Evolutionary conservation across 257 asterid genomes (phyloP), one percentile per base, ranked within the genome.

Genomic region (Solanum chilense): DNA sequence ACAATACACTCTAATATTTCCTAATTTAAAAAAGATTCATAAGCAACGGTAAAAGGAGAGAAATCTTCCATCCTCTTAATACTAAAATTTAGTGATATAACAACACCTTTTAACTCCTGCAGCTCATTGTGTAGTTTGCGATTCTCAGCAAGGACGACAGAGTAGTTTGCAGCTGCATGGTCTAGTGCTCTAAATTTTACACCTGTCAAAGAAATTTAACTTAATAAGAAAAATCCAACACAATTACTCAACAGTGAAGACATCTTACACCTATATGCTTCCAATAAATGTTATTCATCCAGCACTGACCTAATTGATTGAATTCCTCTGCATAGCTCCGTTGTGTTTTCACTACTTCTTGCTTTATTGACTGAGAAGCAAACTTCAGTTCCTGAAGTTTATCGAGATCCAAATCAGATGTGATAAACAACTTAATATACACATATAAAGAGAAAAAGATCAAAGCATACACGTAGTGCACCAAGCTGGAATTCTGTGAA

Each of bases 1-100:
- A 84, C 99, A 97, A 82, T 95, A 97, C 71, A 96, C 99, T 90
- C 99, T 93, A 86, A 97, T 97, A 69, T 96, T 97, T 87, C 99
- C 99, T 97, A 84, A 89, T 71, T 49, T 47, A 31, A 45, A 11
- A 81, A 49, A 25, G 64, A 31, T 81, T 49, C 69, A 81, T 81
- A 81, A 81, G 70, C 64, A 81, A 81, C 45, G 6, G 31, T 52
- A 81, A 29, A 18, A 31, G 69, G 45, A 81, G 69, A 78, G 66
- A 49, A 18, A 81, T 18, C 29, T 52, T 31, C 44, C 42, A 13
- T 18, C 18, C 85, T 81, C 44, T 31, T 49, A 1, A 35, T 49
- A 20, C 29, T 49, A 31, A 81, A 81, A 81, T 47, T 80, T 81
- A 31, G 15, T 81, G 33, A 11, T 60, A 11, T 87, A 85, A 62